Base-by-base conservation (phyloP, 1,284 basidiomycete species). In the Lentinula novae-zelandiae region DNA sequence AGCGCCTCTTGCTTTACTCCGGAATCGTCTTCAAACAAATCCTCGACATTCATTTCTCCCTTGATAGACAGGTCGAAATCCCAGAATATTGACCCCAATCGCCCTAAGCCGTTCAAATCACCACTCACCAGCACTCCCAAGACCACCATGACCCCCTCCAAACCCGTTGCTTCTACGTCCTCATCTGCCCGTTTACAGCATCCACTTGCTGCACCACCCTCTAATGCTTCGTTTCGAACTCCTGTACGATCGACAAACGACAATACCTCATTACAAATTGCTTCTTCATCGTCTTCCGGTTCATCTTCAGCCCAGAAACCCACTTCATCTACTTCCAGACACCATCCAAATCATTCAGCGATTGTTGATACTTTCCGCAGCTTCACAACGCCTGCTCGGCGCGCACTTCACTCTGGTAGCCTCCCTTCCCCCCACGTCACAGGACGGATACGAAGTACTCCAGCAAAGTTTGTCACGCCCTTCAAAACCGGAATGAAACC, bases 401-500 rank as follows among this genome's bases (percentile, higher is more conserved):
- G 39, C 20, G 53, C 34, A 57, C 52, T 56, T 27, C 58, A 57
- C 57, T 0, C 5, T n/a, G 51, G 62, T 17, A 42, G 64, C n/a
- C 27, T 59, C 66, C 12, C 50, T 7, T 31, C 22, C 3, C 13
- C 51, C 12, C 36, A 42, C 13, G 27, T 13, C 17, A 4, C 53
- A 12, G 22, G 9, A 3, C 17, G 6, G 22, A 31, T 56, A 46
- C 68, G 67, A 66, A 72, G 61, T 58, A 76, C 70, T 57, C 75
- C 76, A 53, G 67, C 75, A 22, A 78, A 73, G 55, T 92, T 92
- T 65, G 71, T 80, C 1, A 90, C 89, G 0, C 90, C 90, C 0
- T 92, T 92, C 72, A 92, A 90, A 70, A 62, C 72, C 5, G 82
- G 81, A 2, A 76, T 83, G 75, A 75, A 73, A 49, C 85, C 84